Percentiles rank a stretch among this genome's conserved stretches.
phyloP scores from a whole-genome alignment of 306 rosid genomes.

The Cicer chorassanicum region DNA sequence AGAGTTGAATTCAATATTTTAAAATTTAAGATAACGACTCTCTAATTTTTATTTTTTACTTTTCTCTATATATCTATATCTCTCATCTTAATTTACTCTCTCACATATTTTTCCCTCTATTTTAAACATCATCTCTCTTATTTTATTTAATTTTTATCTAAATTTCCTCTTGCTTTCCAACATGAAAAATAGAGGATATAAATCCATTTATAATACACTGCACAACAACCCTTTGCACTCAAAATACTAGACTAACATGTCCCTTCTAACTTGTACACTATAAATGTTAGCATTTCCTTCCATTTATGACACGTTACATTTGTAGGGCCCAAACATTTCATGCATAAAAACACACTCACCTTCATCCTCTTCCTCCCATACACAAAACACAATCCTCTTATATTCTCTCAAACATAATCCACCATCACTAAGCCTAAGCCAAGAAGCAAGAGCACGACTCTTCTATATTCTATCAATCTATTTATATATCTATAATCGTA shows the following conservation, averaged over 20 bases:
- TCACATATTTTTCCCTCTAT: no score
- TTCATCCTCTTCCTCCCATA: slow-evolving; percentile 53
- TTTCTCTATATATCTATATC: no score
- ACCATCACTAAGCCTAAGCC: slow-evolving; percentile 12
- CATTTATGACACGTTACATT: slow-evolving; percentile 57
- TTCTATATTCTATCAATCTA: slow-evolving; percentile 5
- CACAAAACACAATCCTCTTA: slow-evolving; percentile 30
- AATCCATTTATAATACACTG: no score
- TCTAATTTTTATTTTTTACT: no score
- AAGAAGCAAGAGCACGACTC: slow-evolving; percentile 17
- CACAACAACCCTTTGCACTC: no score
- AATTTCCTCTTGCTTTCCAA: no score
- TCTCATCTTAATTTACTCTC: no score
- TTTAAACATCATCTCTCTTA: no score
- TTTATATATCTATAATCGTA: not conserved
- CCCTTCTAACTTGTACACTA: slow-evolving; percentile 27
- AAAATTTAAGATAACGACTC: no score
- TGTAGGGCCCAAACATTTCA: slow-evolving; percentile 52
- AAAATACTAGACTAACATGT: not conserved
- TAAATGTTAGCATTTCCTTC: slow-evolving; percentile 31
- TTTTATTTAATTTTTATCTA: no score
- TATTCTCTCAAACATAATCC: slow-evolving; percentile 42
- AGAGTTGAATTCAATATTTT: no score
- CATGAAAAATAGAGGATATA: no score
- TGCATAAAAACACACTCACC: slow-evolving; percentile 62